These are phyloP conservation scores for Alternaria rosae DNA, from an alignment of 2,329 filamentous ascomycete genomes.

Conservation along the genomic window DNA sequence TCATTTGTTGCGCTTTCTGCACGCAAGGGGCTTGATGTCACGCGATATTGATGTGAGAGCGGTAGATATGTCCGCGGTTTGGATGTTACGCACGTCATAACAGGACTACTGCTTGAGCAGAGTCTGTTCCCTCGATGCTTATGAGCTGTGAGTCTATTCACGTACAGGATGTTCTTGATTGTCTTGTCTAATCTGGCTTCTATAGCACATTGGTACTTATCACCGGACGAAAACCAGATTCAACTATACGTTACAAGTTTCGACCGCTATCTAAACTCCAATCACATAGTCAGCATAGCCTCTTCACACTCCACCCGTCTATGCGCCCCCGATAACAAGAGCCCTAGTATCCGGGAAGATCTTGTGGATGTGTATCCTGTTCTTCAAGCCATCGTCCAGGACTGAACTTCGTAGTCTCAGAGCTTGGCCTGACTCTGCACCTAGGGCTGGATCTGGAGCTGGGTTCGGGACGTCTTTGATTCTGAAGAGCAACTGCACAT, in stretches of 20 bases:
- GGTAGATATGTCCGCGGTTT: not conserved
- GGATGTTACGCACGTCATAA: not conserved
- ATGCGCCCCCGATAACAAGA: not conserved
- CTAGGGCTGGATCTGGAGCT: not conserved
- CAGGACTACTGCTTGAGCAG: not conserved
- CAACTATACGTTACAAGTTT: not conserved
- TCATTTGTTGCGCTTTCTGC: slow-evolving; percentile 6
- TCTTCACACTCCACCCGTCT: not conserved
- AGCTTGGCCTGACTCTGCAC: not conserved
- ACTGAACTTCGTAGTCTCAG: not conserved
- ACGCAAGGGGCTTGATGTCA: not conserved
- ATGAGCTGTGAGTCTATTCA: not conserved
- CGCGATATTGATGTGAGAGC: not conserved
- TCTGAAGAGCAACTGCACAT: slow-evolving; percentile 4
- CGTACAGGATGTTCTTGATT: not conserved
- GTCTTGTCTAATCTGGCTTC: not conserved
- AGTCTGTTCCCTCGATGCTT: not conserved
- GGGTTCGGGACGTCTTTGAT: slow-evolving; percentile 4
- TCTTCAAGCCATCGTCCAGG: not conserved
- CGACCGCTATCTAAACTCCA: not conserved
- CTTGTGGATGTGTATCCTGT: not conserved
- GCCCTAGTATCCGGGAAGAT: not conserved
- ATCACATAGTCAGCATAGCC: not conserved
- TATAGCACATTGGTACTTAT: not conserved
- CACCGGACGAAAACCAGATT: not conserved